Conservation (phyloP, 495 filamentous ascomycete species). For the Lepidopterella palustris region DNA sequence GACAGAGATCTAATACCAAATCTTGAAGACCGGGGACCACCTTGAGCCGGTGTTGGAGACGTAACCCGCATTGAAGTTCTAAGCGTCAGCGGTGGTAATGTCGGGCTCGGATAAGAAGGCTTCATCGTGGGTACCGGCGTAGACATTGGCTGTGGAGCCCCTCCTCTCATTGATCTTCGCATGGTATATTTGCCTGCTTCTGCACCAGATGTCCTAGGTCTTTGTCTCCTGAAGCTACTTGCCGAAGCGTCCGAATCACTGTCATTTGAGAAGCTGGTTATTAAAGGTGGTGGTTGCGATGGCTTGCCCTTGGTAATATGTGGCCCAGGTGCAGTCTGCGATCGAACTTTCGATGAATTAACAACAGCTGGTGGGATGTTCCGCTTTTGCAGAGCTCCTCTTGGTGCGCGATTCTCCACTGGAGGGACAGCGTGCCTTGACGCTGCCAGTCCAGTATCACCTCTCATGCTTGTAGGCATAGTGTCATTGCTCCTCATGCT, state of each 20-base stretch:
- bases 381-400: slow-evolving; percentile 37
- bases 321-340: slow-evolving; percentile 16
- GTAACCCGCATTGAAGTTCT: slow-evolving; percentile 30
- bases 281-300: slow-evolving; percentile 16
- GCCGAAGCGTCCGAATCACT: slow-evolving; percentile 51
- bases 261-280: slow-evolving; percentile 44
- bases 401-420: slow-evolving; percentile 17
- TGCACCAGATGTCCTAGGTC: slow-evolving; percentile 27
- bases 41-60: slow-evolving; percentile 30
- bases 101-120: slow-evolving; percentile 4
- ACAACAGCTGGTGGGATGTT: slow-evolving; percentile 24
- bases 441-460: slow-evolving; percentile 24
- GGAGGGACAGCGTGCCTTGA: slow-evolving; percentile 22
- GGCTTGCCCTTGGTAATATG: slow-evolving; percentile 14
- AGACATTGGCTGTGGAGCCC: slow-evolving; percentile 27
- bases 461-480: slow-evolving; percentile 41
- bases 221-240: slow-evolving; percentile 54
- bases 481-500: slow-evolving; percentile 34
- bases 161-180: slow-evolving; percentile 50
- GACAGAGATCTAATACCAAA: slow-evolving; percentile 44
- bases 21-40: slow-evolving; percentile 26
- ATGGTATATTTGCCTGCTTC: slow-evolving; percentile 41
- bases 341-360: slow-evolving; percentile 1
- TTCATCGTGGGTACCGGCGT: slow-evolving; percentile 9
- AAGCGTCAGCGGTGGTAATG: slow-evolving; percentile 24